Conservation (phyloP, 2,329 filamentous ascomycete species). For the Fusarium xyrophilum region DNA sequence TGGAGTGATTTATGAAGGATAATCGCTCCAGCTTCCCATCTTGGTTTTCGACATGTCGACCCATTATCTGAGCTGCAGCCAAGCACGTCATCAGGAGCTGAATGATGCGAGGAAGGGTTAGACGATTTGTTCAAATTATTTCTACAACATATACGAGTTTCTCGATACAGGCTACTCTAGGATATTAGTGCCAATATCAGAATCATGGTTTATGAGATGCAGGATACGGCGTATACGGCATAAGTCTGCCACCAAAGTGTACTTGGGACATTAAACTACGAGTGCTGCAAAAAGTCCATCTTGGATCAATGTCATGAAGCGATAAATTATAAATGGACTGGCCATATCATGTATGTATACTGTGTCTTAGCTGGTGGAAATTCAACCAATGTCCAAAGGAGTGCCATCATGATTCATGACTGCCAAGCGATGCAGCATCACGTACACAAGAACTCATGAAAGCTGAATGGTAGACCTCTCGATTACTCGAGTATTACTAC, state of each 20-base stretch:
- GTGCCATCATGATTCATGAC: background rate
- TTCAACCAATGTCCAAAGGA: background rate
- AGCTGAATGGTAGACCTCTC: rapidly evolving
- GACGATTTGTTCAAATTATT: background rate
- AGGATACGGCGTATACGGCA: background rate
- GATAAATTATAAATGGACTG: no score
- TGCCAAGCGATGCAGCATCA: background rate
- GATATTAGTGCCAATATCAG: background rate
- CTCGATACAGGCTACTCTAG: no score
- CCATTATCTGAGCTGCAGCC: background rate
- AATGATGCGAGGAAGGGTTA: background rate
- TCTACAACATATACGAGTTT: background rate
- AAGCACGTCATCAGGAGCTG: background rate
- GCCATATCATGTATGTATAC: background rate
- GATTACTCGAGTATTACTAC: background rate
- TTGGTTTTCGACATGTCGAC: background rate
- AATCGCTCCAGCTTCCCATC: background rate
- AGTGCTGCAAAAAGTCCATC: background rate
- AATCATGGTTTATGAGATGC: background rate
- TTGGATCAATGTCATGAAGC: rapidly evolving
- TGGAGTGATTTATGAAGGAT: background rate
- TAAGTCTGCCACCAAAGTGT: background rate
- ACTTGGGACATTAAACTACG: no score
- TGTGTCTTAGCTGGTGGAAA: background rate
- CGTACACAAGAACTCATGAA: background rate